phyloP scores from a whole-genome alignment of 2,329 filamentous ascomycete species.

The Colletotrichum sp. region DNA sequence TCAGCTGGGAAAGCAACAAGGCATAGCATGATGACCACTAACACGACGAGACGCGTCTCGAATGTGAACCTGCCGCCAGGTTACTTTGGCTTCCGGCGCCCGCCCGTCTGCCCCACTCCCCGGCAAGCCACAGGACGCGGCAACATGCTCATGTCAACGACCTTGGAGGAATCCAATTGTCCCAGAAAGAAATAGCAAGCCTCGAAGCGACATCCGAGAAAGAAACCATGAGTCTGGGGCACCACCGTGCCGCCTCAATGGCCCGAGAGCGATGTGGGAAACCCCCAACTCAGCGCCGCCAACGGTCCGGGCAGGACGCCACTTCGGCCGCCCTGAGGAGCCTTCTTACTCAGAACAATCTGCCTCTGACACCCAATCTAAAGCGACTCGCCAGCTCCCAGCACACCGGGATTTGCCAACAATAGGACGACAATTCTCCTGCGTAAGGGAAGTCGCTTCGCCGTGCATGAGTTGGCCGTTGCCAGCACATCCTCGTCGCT shows the following conservation, averaged over 20 bases:
- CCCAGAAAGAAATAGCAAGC: slow-evolving; percentile 1
- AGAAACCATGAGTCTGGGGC: neutral
- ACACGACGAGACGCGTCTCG: slow-evolving; percentile 20
- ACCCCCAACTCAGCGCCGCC: neutral
- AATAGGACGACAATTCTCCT: neutral
- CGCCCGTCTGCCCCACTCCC: slow-evolving; percentile 4
- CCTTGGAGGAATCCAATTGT: neutral
- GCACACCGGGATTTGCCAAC: neutral
- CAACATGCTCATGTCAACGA: neutral
- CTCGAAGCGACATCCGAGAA: neutral
- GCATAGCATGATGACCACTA: slow-evolving; percentile 8
- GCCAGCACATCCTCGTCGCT: slow-evolving; percentile 29
- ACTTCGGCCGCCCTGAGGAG: neutral
- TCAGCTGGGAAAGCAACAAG: neutral
- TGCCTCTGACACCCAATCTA: slow-evolving; percentile 4
- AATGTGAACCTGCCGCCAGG: slow-evolving; percentile 6
- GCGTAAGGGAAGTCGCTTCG: neutral
- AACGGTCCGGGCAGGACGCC: neutral
- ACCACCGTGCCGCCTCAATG: neutral
- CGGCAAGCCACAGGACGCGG: neutral
- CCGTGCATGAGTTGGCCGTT: slow-evolving; percentile 27
- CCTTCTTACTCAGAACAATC: neutral
- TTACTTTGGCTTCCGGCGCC: slow-evolving; percentile 4
- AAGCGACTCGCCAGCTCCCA: neutral
- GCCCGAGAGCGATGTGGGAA: neutral